These are phyloP conservation scores for Epichloe glyceriae DNA, from an alignment of 2,329 filamentous ascomycete species.

Conservation along the genomic window DNA sequence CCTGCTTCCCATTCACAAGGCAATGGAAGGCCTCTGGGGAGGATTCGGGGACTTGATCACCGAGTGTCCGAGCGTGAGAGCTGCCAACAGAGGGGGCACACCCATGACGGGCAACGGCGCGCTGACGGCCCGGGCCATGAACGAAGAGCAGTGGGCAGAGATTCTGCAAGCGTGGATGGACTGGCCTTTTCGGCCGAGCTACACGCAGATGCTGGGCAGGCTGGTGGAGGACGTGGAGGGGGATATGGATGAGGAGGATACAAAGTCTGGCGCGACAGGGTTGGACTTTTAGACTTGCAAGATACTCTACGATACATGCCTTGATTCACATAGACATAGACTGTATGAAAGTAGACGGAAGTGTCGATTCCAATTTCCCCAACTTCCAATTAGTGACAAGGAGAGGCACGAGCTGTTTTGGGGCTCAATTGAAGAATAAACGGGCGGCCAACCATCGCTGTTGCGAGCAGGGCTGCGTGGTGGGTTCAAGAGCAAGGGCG, in stretches of 20 bases:
- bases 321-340: too few species aligned
- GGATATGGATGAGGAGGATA: conserved; percentile 15
- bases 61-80: conserved; percentile 34
- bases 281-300: too few species aligned
- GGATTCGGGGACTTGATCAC: conserved; percentile 43
- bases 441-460: too few species aligned
- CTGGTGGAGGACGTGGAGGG: conserved; percentile 17
- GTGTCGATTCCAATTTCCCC: too few species aligned
- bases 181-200: conserved; percentile 51
- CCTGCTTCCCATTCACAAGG: conserved; percentile 29
- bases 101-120: conserved; percentile 25
- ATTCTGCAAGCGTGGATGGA: conserved; percentile 46
- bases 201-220: conserved; percentile 33
- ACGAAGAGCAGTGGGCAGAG: conserved; percentile 41
- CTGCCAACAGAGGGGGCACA: conserved; percentile 34
- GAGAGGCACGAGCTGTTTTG: not conserved
- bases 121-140: conserved; percentile 36
- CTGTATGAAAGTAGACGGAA: too few species aligned
- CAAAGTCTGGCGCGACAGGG: conserved; percentile 10
- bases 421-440: not conserved
- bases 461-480: too few species aligned
- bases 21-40: conserved; percentile 41
- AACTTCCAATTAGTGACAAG: too few species aligned
- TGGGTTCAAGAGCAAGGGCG: too few species aligned
- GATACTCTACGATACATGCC: too few species aligned